Percentiles rank a stretch among this genome's conserved stretches.
Conservation (phyloP, 2,329 filamentous ascomycete species). For the Colletotrichum kahawae region DNA sequence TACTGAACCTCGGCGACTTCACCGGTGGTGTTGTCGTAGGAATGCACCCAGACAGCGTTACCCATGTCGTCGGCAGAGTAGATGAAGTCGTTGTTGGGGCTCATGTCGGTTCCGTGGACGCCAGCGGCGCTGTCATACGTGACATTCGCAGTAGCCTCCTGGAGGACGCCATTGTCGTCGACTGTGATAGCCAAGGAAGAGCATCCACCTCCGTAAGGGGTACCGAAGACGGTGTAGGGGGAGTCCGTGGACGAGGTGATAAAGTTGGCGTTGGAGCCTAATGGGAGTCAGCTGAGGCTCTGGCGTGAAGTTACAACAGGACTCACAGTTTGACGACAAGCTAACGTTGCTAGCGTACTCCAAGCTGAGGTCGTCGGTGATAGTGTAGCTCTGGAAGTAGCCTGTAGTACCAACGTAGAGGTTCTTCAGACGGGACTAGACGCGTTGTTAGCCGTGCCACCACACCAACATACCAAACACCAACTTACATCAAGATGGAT, state of each 20-base stretch:
- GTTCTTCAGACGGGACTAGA: constrained; percentile 8
- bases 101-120: constrained; percentile 29
- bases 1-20: constrained; percentile 24
- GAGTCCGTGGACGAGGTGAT: constrained; percentile 21
- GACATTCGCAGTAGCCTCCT: constrained; percentile 18
- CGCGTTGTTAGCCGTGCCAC: accelerated
- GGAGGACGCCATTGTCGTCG: constrained; percentile 22
- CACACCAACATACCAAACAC: too few relatives aligned
- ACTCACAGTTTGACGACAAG: constrained; percentile 19
- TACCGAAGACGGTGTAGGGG: constrained; percentile 27
- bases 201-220: constrained; percentile 26
- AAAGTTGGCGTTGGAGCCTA: constrained; percentile 21
- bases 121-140: constrained; percentile 26
- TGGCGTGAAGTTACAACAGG: background rate
- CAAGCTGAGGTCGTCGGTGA: constrained; percentile 6
- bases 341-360: constrained; percentile 7
- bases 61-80: constrained; percentile 36
- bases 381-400: constrained; percentile 9
- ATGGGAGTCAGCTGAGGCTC: background rate
- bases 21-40: constrained; percentile 25
- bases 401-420: constrained; percentile 7
- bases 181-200: constrained; percentile 25
- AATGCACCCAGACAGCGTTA: constrained; percentile 34
- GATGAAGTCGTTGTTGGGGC: constrained; percentile 28
- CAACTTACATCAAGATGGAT: constrained; percentile 24